These are phyloP conservation scores for Sclerotinia spermophila DNA, from an alignment of 2,329 filamentous ascomycete species.

Conservation along the genomic window DNA sequence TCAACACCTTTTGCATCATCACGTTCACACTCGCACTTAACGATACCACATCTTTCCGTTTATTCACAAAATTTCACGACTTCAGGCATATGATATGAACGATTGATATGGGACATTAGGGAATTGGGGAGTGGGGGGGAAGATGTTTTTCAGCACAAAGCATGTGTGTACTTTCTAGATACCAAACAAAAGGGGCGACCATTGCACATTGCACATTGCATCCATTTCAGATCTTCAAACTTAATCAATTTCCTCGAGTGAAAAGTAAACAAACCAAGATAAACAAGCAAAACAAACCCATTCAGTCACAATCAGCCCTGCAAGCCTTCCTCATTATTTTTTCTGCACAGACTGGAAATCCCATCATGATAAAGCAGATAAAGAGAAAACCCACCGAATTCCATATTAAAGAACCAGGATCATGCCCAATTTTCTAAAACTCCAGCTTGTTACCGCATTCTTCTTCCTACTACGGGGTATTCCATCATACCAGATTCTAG, in stretches of 20 bases:
- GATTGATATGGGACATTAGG: constrained; percentile 20
- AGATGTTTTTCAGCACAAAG: constrained; percentile 13
- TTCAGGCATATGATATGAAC: constrained; percentile 29
- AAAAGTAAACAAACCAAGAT: constrained; percentile 1
- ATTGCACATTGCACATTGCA: constrained; percentile 11
- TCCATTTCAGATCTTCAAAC: neutral
- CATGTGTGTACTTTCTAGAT: constrained; percentile 27
- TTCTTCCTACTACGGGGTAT: neutral
- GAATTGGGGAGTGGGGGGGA: constrained; percentile 10
- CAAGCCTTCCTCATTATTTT: neutral
- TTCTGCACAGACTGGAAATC: constrained; percentile 16
- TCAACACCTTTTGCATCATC: constrained; percentile 17
- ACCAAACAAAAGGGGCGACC: constrained; percentile 22
- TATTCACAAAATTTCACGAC: constrained; percentile 20
- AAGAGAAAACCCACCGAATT: constrained; percentile 4
- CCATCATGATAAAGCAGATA: constrained; percentile 6
- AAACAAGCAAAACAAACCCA: neutral
- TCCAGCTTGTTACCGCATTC: neutral
- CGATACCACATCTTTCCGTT: constrained; percentile 19
- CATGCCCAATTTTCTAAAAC: constrained; percentile 1
- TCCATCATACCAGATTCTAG: neutral
- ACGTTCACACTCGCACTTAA: constrained; percentile 2
- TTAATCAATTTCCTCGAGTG: neutral
- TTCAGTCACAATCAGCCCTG: neutral
- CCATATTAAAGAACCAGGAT: constrained; percentile 6